Evolutionary conservation across 2,329 filamentous ascomycete species (phyloP).

Genomic region (Colletotrichum gloeosporioides): DNA sequence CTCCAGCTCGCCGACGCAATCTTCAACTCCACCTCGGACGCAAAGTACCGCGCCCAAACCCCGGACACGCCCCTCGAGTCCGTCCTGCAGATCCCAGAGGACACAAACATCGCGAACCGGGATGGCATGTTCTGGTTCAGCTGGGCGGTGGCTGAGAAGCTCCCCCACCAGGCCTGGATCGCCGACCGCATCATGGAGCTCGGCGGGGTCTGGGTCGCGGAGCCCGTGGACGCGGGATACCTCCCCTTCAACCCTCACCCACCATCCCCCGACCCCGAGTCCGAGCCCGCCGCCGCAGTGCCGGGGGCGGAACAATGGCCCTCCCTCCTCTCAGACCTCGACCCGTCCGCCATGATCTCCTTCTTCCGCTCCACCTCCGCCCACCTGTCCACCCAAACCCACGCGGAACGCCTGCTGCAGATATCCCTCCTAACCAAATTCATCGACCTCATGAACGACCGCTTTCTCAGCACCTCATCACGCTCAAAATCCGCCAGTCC

Average conservation of each 20-base stretch:
- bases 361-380: neutral
- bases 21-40: neutral
- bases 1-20: fast-evolving
- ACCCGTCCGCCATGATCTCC: neutral
- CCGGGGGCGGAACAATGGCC: neutral
- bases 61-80: neutral
- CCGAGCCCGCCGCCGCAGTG: neutral
- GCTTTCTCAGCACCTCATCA: neutral
- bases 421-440: neutral
- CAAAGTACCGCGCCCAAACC: neutral
- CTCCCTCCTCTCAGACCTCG: neutral
- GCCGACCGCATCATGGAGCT: neutral
- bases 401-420: neutral
- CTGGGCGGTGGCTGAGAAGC: neutral
- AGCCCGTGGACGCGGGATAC: neutral
- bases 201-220: neutral
- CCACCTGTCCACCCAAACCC: neutral
- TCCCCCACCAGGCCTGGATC: neutral
- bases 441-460: neutral
- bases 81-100: neutral
- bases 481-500: neutral
- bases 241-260: neutral
- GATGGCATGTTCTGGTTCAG: neutral
- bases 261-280: neutral
- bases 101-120: fast-evolving